Evolutionary conservation across 208 protist genomes (phyloP).

Genomic region (Wallacemonas sp.): DNA sequence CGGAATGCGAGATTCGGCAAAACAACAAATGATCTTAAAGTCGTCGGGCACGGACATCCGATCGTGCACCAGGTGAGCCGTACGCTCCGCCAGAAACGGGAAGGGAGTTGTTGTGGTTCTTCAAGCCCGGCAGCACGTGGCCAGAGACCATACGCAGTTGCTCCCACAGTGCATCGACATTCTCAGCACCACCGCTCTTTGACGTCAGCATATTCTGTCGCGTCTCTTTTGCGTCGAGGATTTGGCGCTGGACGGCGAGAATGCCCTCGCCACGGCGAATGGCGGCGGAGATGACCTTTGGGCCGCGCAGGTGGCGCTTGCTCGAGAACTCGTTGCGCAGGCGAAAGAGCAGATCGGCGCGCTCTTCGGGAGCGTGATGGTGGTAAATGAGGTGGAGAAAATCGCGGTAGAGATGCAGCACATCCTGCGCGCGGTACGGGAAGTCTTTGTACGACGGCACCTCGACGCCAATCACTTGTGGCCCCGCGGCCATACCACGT

Average conservation of each 20-base stretch:
- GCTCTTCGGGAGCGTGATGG: conserved; percentile 63
- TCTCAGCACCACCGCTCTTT: conserved; percentile 50
- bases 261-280: conserved; percentile 71
- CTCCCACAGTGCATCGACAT: conserved; percentile 74
- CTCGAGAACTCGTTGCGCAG: conserved; percentile 80
- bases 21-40: too few relatives aligned
- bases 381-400: conserved; percentile 85
- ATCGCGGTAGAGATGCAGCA: conserved; percentile 70
- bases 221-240: conserved; percentile 37
- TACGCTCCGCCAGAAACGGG: conserved; percentile 45
- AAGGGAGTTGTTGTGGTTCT: conserved; percentile 50
- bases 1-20: too few relatives aligned
- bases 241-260: conserved; percentile 57
- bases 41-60: conserved; percentile 52
- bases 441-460: conserved; percentile 79
- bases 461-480: conserved; percentile 69
- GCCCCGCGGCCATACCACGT: conserved; percentile 12
- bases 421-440: conserved; percentile 66
- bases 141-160: conserved; percentile 70
- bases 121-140: conserved; percentile 68
- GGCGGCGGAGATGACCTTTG: conserved; percentile 64
- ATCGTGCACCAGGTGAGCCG: conserved; percentile 35
- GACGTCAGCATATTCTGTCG: conserved; percentile 25
- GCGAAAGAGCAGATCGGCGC: conserved; percentile 66
- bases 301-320: conserved; percentile 62